A percentile compares a stretch with the other conserved stretches of the same genome.
phyloP scores from a whole-genome alignment of 768 basidiomycete species.

The Boletus patriciae region DNA sequence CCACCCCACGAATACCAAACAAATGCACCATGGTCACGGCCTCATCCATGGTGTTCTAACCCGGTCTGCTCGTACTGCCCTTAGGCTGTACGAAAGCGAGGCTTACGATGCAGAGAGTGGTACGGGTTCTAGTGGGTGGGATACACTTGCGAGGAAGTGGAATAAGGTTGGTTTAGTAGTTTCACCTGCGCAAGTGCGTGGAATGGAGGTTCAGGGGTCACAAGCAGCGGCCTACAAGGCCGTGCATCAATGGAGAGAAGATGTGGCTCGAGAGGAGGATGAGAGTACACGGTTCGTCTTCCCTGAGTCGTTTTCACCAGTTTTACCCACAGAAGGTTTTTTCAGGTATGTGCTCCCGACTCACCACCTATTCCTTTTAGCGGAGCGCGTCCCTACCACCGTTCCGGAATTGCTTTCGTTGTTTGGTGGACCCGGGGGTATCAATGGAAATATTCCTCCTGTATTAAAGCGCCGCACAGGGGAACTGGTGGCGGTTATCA shows the following conservation, averaged over 20 bases:
- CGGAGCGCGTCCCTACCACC: slow-evolving; percentile 69
- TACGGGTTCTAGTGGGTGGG: slow-evolving; percentile 72
- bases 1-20: background rate
- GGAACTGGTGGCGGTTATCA: slow-evolving; percentile 66
- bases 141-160: slow-evolving; percentile 77
- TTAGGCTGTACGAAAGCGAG: slow-evolving; percentile 69
- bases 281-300: slow-evolving; percentile 71
- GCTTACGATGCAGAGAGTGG: slow-evolving; percentile 66
- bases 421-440: slow-evolving; percentile 40
- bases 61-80: slow-evolving; percentile 74
- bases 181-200: slow-evolving; percentile 26
- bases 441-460: slow-evolving; percentile 49
- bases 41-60: slow-evolving; percentile 64
- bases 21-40: slow-evolving; percentile 31
- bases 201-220: slow-evolving; percentile 38
- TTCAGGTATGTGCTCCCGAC: slow-evolving; percentile 73
- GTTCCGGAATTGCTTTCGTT: slow-evolving; percentile 59
- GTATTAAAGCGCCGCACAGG: slow-evolving; percentile 59
- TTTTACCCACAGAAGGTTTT: background rate
- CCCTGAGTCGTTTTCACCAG: background rate
- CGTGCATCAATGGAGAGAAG: slow-evolving; percentile 84
- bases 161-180: slow-evolving; percentile 57
- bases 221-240: slow-evolving; percentile 65
- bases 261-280: slow-evolving; percentile 75
- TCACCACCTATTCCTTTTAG: slow-evolving; percentile 69